A percentile compares a stretch with the other conserved stretches of the same genome.
phyloP scores from a whole-genome alignment of 495 filamentous ascomycete genomes.

The Barbatosphaeria neglecta region DNA sequence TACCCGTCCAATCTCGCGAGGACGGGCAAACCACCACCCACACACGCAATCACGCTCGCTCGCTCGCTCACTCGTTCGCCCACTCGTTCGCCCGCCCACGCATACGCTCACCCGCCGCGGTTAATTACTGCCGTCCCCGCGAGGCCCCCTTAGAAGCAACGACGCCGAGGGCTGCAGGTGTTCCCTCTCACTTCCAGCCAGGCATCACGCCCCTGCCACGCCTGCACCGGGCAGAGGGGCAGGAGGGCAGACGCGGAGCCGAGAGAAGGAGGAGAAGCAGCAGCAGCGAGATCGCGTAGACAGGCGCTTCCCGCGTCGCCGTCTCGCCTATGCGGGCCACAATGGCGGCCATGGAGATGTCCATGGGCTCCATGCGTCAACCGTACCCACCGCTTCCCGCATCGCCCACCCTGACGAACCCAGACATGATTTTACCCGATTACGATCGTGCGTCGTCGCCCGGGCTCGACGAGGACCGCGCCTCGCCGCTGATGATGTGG shows the following conservation, averaged over 20 bases:
- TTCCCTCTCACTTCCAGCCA: too few species aligned
- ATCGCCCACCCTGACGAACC: slow-evolving; percentile 83
- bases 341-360: slow-evolving; percentile 24
- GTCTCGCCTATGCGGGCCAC: too few species aligned
- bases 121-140: too few species aligned
- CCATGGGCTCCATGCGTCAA: slow-evolving; percentile 18
- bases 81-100: background rate
- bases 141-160: too few species aligned
- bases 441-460: slow-evolving; percentile 41
- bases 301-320: too few species aligned
- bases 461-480: slow-evolving; percentile 19
- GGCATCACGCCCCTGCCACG: too few species aligned
- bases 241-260: too few species aligned
- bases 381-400: slow-evolving; percentile 33
- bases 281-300: too few species aligned
- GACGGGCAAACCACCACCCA: too few species aligned
- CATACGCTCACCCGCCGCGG: background rate
- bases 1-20: background rate
- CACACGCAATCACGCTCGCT: background rate
- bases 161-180: too few species aligned
- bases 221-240: too few species aligned
- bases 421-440: slow-evolving; percentile 83
- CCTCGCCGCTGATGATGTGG: slow-evolving; percentile 31
- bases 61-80: background rate
- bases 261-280: too few species aligned